Conservation (phyloP, 129 eudicot genomes). For the Rutidosis leptorrhynchoides region DNA sequence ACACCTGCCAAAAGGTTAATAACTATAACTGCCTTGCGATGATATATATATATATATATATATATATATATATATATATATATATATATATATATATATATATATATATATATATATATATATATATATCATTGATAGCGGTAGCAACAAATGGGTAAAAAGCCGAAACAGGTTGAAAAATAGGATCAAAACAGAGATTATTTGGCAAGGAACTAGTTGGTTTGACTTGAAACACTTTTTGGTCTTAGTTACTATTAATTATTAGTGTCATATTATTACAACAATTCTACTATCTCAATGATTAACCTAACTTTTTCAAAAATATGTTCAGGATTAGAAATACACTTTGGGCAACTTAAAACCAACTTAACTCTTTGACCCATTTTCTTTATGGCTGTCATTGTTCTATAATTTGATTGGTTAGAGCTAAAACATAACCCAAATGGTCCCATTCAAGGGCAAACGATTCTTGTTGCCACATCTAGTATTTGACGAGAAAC, state of each 20-base stretch:
- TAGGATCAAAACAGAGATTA: too few relatives aligned
- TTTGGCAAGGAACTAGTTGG: too few relatives aligned
- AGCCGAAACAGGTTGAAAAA: not conserved
- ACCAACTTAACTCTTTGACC: not conserved
- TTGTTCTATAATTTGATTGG: not conserved
- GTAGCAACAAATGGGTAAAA: not conserved
- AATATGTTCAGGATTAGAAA: not conserved
- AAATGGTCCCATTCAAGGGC: not conserved
- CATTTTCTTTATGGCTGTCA: not conserved
- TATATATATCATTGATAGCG: not conserved
- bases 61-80: too few relatives aligned
- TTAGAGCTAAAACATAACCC: not conserved
- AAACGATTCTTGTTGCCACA: not conserved
- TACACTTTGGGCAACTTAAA: too few relatives aligned
- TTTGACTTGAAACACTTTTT: too few relatives aligned
- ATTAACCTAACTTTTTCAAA: not conserved
- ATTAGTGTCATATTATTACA: not conserved
- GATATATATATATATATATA: too few relatives aligned
- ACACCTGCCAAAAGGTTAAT: constrained; percentile 55
- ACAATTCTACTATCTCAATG: not conserved
- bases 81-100: too few relatives aligned
- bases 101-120: too few relatives aligned
- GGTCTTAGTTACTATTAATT: too few relatives aligned
- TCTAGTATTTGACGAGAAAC: constrained; percentile 4
- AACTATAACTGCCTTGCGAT: not conserved